phyloP scores from a whole-genome alignment of 2,329 filamentous ascomycete species.

The Calonectria multiphialidica region DNA sequence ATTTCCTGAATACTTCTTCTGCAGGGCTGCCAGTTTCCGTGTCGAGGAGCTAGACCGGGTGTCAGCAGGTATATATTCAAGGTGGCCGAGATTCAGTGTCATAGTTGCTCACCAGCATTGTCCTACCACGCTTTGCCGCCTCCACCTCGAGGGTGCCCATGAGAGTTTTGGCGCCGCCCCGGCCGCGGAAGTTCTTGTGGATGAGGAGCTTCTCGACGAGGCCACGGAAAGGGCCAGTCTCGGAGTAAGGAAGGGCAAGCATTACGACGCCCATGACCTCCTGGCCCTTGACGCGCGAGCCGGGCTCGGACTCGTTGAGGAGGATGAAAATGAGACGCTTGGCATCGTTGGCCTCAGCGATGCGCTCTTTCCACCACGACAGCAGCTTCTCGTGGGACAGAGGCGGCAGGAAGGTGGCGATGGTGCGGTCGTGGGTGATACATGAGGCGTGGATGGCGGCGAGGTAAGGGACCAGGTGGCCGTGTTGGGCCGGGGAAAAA shows the following conservation, averaged over 20 bases:
- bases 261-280: conserved; percentile 69
- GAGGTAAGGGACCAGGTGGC: conserved; percentile 66
- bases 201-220: conserved; percentile 70
- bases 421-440: conserved; percentile 68
- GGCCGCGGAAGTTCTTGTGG: conserved; percentile 61
- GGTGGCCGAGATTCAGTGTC: background rate
- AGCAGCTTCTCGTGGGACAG: conserved; percentile 67
- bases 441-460: conserved; percentile 70
- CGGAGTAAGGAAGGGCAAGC: conserved; percentile 62
- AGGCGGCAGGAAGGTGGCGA: conserved; percentile 71
- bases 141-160: conserved; percentile 68
- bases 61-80: background rate
- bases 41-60: conserved; percentile 59
- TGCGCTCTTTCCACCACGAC: conserved; percentile 67
- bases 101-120: conserved; percentile 63
- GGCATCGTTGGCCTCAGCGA: conserved; percentile 59
- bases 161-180: conserved; percentile 64
- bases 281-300: conserved; percentile 52
- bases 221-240: conserved; percentile 69
- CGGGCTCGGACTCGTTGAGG: conserved; percentile 51
- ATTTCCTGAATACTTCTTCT: conserved; percentile 64
- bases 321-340: conserved; percentile 66
- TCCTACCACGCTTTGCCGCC: conserved; percentile 61
- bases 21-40: conserved; percentile 65
- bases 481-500: conserved; percentile 60